Base-by-base conservation (phyloP, 1,284 basidiomycete species). In the Coniophora puteana region DNA sequence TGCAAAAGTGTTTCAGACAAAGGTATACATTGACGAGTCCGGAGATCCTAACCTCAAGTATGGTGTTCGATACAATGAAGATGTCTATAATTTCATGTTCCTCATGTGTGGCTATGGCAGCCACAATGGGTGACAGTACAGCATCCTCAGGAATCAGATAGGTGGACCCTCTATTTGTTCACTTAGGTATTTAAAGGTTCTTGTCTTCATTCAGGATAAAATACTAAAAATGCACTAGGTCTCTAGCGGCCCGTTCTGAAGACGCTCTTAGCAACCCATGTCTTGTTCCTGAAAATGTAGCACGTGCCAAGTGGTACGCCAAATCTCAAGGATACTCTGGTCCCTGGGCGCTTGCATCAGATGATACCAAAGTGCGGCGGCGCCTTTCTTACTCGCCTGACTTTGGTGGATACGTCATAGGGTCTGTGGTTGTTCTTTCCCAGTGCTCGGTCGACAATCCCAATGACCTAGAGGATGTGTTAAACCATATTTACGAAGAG, bases 231-330 rank as follows among this genome's bases (percentile, higher is more conserved):
- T n/a, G n/a, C n/a, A 10, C n/a, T n/a, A 27, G 26, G 26, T 10
- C 26, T 10, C 51, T 51, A 6, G 41, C 49, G 0, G 17, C 46
- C 0, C 45, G 45, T 6, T 52, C 49, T 4, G 38, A 17, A 2
- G 45, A 51, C 14, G 43, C 47, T 0, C 23, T 52, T 2, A 23
- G 30, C 1, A 52, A 51, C 21, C 49, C 47, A 5, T 41, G 41
- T 33, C 41, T 51, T 2, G 43, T 51, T n/a, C 46, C 22, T 25
- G 49, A 52, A 24, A 53, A 53, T 25, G 35, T 53, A n/a, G 50
- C 51, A 4, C 41, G 47, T 2, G 43, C 51, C n/a, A 51, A 51
- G 27, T 45, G 47, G 3, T 35, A 10, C 10, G 26, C 26, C n/a
- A n/a, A 27, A 10, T 27, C 10, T 27, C 10, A 10, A 10, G 26